A percentile compares a stretch with the other conserved stretches of the same genome.
These are phyloP conservation scores for Leccinum subtestaceum DNA, from an alignment of 768 basidiomycete genomes.

Conservation along the genomic window DNA sequence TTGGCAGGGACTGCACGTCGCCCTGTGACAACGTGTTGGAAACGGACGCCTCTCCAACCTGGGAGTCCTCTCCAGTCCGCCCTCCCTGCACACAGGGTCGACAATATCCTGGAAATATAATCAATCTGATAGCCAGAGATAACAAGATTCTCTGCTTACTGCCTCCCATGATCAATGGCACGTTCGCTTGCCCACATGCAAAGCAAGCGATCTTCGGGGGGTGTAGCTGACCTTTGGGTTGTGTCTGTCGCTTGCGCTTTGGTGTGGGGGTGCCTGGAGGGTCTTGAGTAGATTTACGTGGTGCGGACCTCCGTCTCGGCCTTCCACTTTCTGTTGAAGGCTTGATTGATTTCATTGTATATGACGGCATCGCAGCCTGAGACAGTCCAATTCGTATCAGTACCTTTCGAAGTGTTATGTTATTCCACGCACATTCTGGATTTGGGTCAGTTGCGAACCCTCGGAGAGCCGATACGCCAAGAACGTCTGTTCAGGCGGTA, in stretches of 20 bases:
- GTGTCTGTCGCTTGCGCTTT: slow-evolving; percentile 43
- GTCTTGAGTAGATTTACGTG: slow-evolving; percentile 32
- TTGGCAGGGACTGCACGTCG: slow-evolving; percentile 2
- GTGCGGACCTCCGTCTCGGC: slow-evolving; percentile 35
- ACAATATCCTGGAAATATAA: slow-evolving; percentile 52
- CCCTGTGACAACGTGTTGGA: slow-evolving; percentile 5
- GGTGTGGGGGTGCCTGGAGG: slow-evolving; percentile 19
- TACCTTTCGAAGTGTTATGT: background rate
- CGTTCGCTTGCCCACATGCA: slow-evolving; percentile 62
- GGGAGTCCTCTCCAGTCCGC: slow-evolving; percentile 35
- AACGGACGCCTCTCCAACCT: slow-evolving; percentile 5
- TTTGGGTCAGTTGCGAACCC: slow-evolving; percentile 53
- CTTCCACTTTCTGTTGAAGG: slow-evolving; percentile 41
- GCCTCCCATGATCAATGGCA: slow-evolving; percentile 74
- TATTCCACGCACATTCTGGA: slow-evolving; percentile 51
- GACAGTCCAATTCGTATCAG: background rate
- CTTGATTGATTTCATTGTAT: slow-evolving; percentile 57
- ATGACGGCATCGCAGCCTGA: slow-evolving; percentile 46
- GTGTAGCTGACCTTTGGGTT: slow-evolving; percentile 31
- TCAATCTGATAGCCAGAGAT: background rate
- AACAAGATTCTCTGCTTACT: slow-evolving; percentile 43
- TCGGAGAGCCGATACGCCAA: slow-evolving; percentile 57
- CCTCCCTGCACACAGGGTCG: slow-evolving; percentile 63
- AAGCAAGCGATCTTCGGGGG: slow-evolving; percentile 53
- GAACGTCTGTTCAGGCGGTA: slow-evolving; percentile 45